Evolutionary conservation across 176 grass and related monocot species (phyloP).

Genomic region (Carex kokanica): DNA sequence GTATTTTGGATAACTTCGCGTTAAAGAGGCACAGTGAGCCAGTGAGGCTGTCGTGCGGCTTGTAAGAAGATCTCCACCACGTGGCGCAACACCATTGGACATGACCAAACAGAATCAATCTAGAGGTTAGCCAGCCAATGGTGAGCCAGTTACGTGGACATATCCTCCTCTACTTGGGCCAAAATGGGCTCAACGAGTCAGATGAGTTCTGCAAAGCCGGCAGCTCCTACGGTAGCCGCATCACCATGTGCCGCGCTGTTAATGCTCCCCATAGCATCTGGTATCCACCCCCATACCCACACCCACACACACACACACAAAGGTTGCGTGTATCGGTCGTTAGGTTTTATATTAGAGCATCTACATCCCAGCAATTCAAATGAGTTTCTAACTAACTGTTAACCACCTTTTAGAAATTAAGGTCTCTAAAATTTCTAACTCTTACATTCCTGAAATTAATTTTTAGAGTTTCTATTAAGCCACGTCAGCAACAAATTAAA

Average conservation of each 20-base stretch:
- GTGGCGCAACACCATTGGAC: not conserved
- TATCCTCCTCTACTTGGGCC: not conserved
- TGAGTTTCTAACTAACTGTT: no score
- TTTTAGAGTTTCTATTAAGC: no score
- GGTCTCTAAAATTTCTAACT: no score
- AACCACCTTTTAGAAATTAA: no score
- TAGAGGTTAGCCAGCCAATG: not conserved
- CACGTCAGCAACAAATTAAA: no score
- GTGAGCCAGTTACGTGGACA: slow-evolving; percentile 14
- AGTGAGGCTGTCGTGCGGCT: no score
- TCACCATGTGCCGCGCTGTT: slow-evolving; percentile 19
- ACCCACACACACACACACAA: no score
- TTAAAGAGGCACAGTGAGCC: not conserved
- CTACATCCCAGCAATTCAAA: no score
- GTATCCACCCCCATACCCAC: not conserved
- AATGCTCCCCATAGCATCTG: slow-evolving; percentile 21
- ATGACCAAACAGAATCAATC: slow-evolving; percentile 13
- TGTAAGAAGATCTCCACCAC: not conserved
- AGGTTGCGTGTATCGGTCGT: no score
- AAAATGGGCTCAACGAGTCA: not conserved
- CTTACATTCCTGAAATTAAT: no score
- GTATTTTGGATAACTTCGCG: not conserved
- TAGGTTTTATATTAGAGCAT: no score
- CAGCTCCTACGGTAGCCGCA: not conserved
- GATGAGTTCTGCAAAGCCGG: not conserved